These are phyloP conservation scores for Globisporangium orthogonon DNA, from an alignment of 352 stramenopile genomes.

Conservation along the genomic window DNA sequence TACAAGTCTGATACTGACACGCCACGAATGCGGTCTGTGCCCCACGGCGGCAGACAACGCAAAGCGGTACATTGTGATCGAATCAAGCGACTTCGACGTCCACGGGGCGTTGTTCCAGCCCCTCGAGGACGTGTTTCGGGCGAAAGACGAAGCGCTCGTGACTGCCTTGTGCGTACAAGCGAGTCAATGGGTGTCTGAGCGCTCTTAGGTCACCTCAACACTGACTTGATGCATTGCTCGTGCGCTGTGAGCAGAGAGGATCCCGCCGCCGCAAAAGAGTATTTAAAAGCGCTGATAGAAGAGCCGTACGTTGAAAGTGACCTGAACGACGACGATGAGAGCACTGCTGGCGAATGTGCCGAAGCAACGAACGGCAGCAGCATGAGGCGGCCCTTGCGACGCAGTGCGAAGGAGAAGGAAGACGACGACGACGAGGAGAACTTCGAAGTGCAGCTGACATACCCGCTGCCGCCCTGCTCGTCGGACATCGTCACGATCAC, in stretches of 20 bases:
- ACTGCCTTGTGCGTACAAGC: neutral
- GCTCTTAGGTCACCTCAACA: neutral
- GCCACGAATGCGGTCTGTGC: neutral
- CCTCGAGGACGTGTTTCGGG: slow-evolving; percentile 16
- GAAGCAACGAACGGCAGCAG: neutral
- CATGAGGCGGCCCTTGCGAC: neutral
- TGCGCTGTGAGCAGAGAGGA: neutral
- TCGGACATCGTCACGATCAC: slow-evolving; percentile 77
- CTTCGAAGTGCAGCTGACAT: slow-evolving; percentile 45
- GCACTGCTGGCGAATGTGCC: neutral
- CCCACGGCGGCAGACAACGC: slow-evolving; percentile 17
- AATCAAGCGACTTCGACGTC: slow-evolving; percentile 20
- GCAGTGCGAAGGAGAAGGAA: slow-evolving; percentile 3
- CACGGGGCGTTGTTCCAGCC: slow-evolving; percentile 7
- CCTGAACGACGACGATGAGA: neutral
- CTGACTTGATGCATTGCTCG: neutral
- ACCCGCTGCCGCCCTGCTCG: slow-evolving; percentile 63
- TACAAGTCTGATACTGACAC: neutral
- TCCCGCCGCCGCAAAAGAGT: neutral
- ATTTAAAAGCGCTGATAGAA: neutral
- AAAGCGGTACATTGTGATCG: slow-evolving; percentile 29
- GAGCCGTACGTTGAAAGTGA: slow-evolving; percentile 1
- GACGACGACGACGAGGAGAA: slow-evolving; percentile 26
- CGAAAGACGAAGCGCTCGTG: neutral
- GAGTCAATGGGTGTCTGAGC: neutral